These are phyloP conservation scores for Phaeomoniella chlamydospora DNA, from an alignment of 2,329 filamentous ascomycete species.

Conservation along the genomic window DNA sequence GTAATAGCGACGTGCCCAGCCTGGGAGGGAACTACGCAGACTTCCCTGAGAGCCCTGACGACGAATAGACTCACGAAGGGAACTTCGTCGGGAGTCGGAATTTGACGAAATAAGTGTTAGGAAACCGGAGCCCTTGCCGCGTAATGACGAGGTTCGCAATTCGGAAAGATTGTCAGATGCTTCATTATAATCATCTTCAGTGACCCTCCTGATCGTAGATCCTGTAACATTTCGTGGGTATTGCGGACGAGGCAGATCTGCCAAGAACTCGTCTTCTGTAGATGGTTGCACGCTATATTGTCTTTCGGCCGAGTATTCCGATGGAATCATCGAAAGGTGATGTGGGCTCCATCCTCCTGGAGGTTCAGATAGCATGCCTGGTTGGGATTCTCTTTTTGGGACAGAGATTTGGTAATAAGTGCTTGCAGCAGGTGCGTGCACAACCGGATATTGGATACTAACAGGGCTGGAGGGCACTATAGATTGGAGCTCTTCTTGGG, in stretches of 20 bases:
- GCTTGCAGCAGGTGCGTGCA: constrained; percentile 19
- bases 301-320: constrained; percentile 22
- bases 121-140: constrained; percentile 1
- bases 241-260: background rate
- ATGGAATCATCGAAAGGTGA: constrained; percentile 29
- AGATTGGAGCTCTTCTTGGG: constrained; percentile 20
- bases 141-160: constrained; percentile 2
- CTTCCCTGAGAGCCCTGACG: constrained; percentile 29
- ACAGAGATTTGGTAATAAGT: constrained; percentile 22
- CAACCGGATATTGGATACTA: constrained; percentile 14
- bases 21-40: constrained; percentile 25
- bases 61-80: constrained; percentile 8
- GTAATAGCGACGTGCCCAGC: constrained; percentile 52
- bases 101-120: constrained; percentile 1
- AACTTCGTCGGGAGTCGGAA: constrained; percentile 9
- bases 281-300: background rate
- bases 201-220: constrained; percentile 11
- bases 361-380: constrained; percentile 17
- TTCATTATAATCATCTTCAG: constrained; percentile 8
- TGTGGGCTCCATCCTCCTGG: constrained; percentile 22
- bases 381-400: constrained; percentile 15
- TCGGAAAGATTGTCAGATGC: constrained; percentile 12
- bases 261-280: background rate
- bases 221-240: constrained; percentile 6
- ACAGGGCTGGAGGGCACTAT: constrained; percentile 17